Base-by-base conservation (phyloP, 2,329 filamentous ascomycete genomes). In the Pleomassaria siparia region DNA sequence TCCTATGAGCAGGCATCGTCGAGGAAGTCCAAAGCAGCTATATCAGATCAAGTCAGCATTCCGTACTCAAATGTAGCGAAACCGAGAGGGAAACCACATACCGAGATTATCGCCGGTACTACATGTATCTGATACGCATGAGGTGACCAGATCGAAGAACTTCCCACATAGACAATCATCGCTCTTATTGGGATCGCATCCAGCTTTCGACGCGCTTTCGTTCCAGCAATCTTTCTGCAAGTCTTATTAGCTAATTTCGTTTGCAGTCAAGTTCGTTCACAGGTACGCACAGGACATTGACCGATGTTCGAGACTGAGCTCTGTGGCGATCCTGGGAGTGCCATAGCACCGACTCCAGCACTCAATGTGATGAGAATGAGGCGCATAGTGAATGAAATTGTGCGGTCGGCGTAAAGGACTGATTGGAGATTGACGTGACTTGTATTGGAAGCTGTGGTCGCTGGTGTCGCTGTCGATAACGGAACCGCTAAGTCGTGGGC, bases 201-300 rank as follows among this genome's bases (percentile, higher is more conserved):
- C 47, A 22, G 60, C 62, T 28, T 51, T 40, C 24, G 43, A 58
- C 16, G 59, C 65, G 4, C 58, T 58, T 48, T 67, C 59, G 32
- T 69, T 66, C 65, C 65, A 70, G 47, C 66, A 70, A 25, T 64
- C 55, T 44, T 51, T 52, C 66, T 69, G 29, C 45, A 18, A 15
- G n/a, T 15, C 11, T 40, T 26, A 26, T 43, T 48, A 32, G 41
- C 46, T 18, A 25, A 12, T 12, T 42, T n/a, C 26, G n/a, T n/a
- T n/a, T n/a, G n/a, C 9, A 21, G 15, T 28, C 18, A 22, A 33
- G 22, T 25, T 25, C 24, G 22, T 6, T 13, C 11, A 16, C 40
- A 12, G 39, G 37, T 24, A 47, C 59, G 24, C 59, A 68, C 64
- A 13, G 63, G 54, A 50, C 65, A 68, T 45, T 47, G 30, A 22